Evolutionary conservation across 495 filamentous ascomycete genomes (phyloP).

Genomic region (Jackrogersella multiformis): DNA sequence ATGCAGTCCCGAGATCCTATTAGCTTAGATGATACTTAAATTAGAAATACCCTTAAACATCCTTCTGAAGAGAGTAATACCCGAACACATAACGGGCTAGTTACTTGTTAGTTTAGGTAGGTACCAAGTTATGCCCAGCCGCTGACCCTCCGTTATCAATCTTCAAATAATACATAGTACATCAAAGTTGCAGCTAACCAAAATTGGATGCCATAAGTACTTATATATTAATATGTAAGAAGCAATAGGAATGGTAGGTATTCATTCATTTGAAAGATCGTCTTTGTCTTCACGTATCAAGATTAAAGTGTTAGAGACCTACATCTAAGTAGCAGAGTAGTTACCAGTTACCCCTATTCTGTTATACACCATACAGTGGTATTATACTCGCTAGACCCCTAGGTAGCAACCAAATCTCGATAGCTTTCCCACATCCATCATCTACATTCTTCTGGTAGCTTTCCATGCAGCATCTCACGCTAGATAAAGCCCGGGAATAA

Average conservation of each 20-base stretch:
- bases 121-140: neutral
- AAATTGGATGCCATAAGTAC: neutral
- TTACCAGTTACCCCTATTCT: no score
- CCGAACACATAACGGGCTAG: neutral
- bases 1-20: neutral
- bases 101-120: no score
- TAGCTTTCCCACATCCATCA: neutral
- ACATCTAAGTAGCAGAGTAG: no score
- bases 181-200: neutral
- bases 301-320: no score
- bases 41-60: neutral
- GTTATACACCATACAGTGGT: neutral
- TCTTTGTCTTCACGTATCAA: neutral
- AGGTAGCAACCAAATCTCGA: neutral
- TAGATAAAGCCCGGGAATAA: neutral
- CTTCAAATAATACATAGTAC: neutral
- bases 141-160: neutral
- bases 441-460: constrained; percentile 1
- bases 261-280: neutral
- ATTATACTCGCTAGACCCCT: neutral
- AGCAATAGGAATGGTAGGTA: neutral
- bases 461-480: neutral
- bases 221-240: neutral
- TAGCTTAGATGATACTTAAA: no score
- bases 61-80: neutral